Evolutionary conservation across 2,329 filamentous ascomycete species (phyloP).

Genomic region (Diaporthe helianthi): DNA sequence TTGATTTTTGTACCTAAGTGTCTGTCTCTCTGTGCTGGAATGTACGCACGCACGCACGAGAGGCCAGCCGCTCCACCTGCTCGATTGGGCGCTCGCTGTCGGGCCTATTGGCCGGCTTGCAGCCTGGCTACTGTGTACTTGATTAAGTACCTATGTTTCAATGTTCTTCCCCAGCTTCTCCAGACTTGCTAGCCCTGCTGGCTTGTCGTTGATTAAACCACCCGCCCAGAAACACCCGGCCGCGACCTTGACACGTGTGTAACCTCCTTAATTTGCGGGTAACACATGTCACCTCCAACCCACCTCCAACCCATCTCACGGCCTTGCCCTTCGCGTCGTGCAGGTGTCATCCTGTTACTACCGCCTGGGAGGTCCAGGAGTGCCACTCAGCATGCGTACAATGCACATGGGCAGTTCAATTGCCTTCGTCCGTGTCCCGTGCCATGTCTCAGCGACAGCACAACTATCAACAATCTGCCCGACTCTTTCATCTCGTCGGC

Average conservation of each 20-base stretch:
- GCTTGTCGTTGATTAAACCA: neutral
- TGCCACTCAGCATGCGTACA: neutral
- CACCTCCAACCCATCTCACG: neutral
- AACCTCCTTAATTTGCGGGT: constrained; percentile 29
- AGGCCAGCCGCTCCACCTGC: constrained; percentile 16
- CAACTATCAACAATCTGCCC: neutral
- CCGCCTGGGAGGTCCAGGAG: neutral
- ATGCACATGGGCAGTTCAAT: too few species aligned
- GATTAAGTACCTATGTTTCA: too few species aligned
- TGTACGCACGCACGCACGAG: constrained; percentile 8
- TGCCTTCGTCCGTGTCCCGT: constrained; percentile 10
- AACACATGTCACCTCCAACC: neutral
- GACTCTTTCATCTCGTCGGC: constrained; percentile 11
- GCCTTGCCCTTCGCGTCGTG: constrained; percentile 20
- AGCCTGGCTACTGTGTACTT: neutral
- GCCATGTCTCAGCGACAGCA: constrained; percentile 10
- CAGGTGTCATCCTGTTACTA: constrained; percentile 8
- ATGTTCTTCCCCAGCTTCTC: constrained; percentile 15
- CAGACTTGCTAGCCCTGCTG: too few species aligned
- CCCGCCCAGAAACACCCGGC: constrained; percentile 16
- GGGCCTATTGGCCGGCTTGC: constrained; percentile 3
- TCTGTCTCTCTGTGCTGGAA: neutral
- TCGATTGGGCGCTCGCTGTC: constrained; percentile 18
- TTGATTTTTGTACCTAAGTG: too few species aligned
- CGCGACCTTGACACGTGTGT: constrained; percentile 2